These are phyloP conservation scores for Mycena crocata DNA, from an alignment of 768 basidiomycete genomes.

Conservation along the genomic window DNA sequence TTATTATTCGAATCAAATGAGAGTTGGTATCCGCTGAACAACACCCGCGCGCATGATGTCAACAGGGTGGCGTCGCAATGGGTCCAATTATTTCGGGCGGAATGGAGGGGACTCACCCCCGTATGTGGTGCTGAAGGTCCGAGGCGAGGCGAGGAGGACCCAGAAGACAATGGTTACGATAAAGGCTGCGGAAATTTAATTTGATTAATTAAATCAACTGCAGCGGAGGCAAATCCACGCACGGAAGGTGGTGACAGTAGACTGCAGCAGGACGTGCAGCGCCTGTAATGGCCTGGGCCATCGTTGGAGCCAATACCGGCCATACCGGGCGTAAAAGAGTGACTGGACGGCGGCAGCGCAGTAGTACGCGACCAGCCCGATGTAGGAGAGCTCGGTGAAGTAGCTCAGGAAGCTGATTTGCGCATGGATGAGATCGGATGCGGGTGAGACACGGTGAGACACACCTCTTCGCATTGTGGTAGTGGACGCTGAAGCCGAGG, in stretches of 20 bases:
- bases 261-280: slow-evolving; percentile 64
- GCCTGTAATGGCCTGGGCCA: slow-evolving; percentile 70
- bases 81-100: not conserved
- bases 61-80: no score
- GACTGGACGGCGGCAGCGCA: slow-evolving; percentile 70
- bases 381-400: slow-evolving; percentile 73
- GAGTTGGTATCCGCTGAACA: no score
- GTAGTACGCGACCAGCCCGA: slow-evolving; percentile 72
- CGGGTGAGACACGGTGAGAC: slow-evolving; percentile 27
- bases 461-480: slow-evolving; percentile 47
- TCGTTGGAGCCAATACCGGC: slow-evolving; percentile 65
- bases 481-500: slow-evolving; percentile 48
- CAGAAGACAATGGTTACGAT: slow-evolving; percentile 75
- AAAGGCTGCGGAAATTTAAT: slow-evolving; percentile 55
- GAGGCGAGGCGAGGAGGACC: slow-evolving; percentile 59
- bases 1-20: no score
- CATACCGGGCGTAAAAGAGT: slow-evolving; percentile 50
- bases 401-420: slow-evolving; percentile 53
- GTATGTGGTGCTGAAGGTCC: slow-evolving; percentile 54
- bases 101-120: slow-evolving; percentile 46
- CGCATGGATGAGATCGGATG: not conserved
- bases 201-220: not conserved
- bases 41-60: no score
- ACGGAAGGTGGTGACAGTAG: slow-evolving; percentile 69
- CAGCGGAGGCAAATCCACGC: slow-evolving; percentile 43